Evolutionary conservation across 1,284 basidiomycete genomes (phyloP).

Genomic region (Schizophyllum amplum): DNA sequence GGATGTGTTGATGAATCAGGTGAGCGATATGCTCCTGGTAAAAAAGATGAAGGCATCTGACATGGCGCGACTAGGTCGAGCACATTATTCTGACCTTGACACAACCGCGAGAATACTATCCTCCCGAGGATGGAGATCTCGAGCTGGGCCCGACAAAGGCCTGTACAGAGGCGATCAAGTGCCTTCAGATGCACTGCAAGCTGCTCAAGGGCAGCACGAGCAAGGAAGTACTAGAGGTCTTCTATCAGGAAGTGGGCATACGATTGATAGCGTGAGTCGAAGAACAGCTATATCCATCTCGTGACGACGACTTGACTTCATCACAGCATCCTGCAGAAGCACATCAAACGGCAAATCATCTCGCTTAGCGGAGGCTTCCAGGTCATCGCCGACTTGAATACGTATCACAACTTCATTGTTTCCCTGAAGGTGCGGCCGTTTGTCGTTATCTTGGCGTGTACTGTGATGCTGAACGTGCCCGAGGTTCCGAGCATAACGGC

Average conservation of each 20-base stretch:
- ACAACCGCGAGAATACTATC: conserved; percentile 84
- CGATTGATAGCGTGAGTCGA: conserved; percentile 73
- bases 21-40: too few species aligned
- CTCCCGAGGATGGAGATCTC: conserved; percentile 64
- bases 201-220: conserved; percentile 88
- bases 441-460: not conserved
- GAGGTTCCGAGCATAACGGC: conserved; percentile 62
- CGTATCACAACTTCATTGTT: conserved; percentile 83
- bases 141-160: conserved; percentile 83
- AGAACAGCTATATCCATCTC: too few species aligned
- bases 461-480: not conserved
- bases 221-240: conserved; percentile 94
- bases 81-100: conserved; percentile 85
- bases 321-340: conserved; percentile 85
- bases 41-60: too few species aligned
- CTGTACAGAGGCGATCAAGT: conserved; percentile 80
- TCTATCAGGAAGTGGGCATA: conserved; percentile 95
- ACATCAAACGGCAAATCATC: conserved; percentile 95
- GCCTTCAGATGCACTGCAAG: conserved; percentile 84
- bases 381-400: conserved; percentile 92
- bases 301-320: too few species aligned
- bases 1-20: conserved; percentile 94
- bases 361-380: conserved; percentile 91
- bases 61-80: too few species aligned
- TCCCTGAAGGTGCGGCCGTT: conserved; percentile 55